Conservation (phyloP, 345 rosid genomes). For the Kernera saxatilis region DNA sequence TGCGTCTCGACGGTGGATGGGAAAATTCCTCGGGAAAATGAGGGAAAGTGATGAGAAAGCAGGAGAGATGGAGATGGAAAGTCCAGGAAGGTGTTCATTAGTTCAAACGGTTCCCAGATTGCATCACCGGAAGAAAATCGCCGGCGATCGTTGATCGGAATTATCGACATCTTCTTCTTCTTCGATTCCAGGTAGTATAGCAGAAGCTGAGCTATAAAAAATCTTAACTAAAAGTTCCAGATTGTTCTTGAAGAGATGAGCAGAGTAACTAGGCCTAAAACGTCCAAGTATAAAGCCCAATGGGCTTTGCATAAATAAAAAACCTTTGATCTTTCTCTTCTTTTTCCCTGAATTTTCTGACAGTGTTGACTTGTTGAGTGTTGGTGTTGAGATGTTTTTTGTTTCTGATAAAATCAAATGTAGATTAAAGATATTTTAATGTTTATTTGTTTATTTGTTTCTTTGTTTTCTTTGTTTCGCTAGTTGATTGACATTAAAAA, state of each 20-base stretch:
- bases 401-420: background rate
- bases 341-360: background rate
- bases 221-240: background rate
- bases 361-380: background rate
- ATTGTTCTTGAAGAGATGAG: background rate
- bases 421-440: background rate
- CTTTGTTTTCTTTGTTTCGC: background rate
- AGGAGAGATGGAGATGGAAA: conserved; percentile 20
- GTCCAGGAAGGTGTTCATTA: conserved; percentile 17
- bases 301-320: background rate
- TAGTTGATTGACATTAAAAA: background rate
- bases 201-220: background rate
- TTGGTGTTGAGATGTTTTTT: background rate
- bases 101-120: conserved; percentile 29
- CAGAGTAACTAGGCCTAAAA: background rate
- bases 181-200: background rate
- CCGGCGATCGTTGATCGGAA: conserved; percentile 29
- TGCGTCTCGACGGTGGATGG: conserved; percentile 23
- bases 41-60: conserved; percentile 17
- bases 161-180: conserved; percentile 24
- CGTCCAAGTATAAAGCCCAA: background rate
- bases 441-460: background rate
- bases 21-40: conserved; percentile 20
- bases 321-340: background rate
- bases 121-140: background rate